Evolutionary conservation across 129 eudicot species (phyloP).

Genomic region (Flaveria sonorensis): DNA sequence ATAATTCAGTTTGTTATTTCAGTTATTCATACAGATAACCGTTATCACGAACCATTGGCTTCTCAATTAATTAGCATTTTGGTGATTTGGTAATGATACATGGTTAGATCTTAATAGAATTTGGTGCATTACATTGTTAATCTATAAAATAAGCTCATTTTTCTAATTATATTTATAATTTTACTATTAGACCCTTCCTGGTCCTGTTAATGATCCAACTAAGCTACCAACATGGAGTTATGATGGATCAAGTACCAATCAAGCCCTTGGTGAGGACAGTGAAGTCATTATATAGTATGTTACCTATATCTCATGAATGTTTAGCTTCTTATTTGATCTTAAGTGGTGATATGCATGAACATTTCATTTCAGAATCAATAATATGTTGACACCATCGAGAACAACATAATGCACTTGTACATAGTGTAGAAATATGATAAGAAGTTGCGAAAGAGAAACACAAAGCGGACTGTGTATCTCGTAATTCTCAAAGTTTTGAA

Average conservation of each 20-base stretch:
- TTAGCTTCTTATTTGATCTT: neutral
- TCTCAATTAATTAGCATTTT: neutral
- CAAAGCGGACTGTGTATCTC: neutral
- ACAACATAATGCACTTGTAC: too few species aligned
- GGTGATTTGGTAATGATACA: neutral
- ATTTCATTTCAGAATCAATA: too few species aligned
- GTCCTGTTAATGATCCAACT: slow-evolving; percentile 61
- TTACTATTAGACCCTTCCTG: slow-evolving; percentile 54
- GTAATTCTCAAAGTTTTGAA: neutral
- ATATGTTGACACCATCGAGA: too few species aligned
- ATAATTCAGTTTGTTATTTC: too few species aligned
- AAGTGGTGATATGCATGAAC: neutral
- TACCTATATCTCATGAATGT: neutral
- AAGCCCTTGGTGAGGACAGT: slow-evolving; percentile 79
- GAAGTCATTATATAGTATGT: slow-evolving; percentile 76
- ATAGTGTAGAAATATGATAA: too few species aligned
- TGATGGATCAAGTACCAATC: slow-evolving; percentile 82
- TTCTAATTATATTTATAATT: neutral
- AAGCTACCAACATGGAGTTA: slow-evolving; percentile 86
- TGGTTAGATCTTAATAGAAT: neutral
- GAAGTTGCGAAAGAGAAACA: too few species aligned
- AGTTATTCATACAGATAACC: too few species aligned
- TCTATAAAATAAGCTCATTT: neutral
- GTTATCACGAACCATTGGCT: too few species aligned
- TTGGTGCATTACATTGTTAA: neutral